These are phyloP conservation scores for Nigrospora oryzae DNA, from an alignment of 2,329 filamentous ascomycete species.

Conservation along the genomic window DNA sequence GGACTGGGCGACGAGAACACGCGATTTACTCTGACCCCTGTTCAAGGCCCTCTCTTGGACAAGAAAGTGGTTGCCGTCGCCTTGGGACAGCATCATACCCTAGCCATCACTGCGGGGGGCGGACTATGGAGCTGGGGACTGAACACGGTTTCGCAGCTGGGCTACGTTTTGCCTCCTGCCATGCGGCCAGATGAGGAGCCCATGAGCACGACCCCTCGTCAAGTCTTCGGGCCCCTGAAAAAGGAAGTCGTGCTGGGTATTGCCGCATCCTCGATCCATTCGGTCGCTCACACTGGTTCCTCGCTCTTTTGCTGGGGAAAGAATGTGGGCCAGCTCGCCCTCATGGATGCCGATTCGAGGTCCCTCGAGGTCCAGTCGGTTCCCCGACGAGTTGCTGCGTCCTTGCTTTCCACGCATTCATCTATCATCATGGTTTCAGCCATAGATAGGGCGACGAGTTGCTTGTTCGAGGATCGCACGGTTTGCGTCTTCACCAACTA, in stretches of 20 bases:
- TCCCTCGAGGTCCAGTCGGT: constrained; percentile 77
- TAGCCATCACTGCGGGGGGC: constrained; percentile 79
- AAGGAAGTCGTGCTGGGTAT: constrained; percentile 74
- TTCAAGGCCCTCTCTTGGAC: constrained; percentile 67
- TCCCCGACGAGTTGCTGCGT: constrained; percentile 82
- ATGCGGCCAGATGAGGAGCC: constrained; percentile 70
- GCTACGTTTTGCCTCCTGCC: constrained; percentile 66
- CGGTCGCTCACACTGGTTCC: constrained; percentile 73
- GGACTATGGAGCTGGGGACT: constrained; percentile 93
- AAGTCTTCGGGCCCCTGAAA: constrained; percentile 87
- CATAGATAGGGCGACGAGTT: constrained; percentile 82
- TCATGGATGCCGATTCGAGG: constrained; percentile 91
- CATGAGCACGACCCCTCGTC: constrained; percentile 71
- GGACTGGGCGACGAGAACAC: constrained; percentile 87
- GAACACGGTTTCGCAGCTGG: constrained; percentile 78
- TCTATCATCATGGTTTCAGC: constrained; percentile 74
- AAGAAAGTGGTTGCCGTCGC: constrained; percentile 71
- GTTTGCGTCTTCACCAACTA: constrained; percentile 95
- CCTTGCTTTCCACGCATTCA: constrained; percentile 58
- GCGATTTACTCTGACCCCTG: constrained; percentile 74
- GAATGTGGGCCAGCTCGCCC: constrained; percentile 85
- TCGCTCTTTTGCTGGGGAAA: constrained; percentile 92
- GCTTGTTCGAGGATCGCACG: constrained; percentile 76
- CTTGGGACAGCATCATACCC: constrained; percentile 82
- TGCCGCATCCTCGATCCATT: constrained; percentile 85